phyloP scores from a whole-genome alignment of 139 green algal genomes.

The Coelastrella sp. region DNA sequence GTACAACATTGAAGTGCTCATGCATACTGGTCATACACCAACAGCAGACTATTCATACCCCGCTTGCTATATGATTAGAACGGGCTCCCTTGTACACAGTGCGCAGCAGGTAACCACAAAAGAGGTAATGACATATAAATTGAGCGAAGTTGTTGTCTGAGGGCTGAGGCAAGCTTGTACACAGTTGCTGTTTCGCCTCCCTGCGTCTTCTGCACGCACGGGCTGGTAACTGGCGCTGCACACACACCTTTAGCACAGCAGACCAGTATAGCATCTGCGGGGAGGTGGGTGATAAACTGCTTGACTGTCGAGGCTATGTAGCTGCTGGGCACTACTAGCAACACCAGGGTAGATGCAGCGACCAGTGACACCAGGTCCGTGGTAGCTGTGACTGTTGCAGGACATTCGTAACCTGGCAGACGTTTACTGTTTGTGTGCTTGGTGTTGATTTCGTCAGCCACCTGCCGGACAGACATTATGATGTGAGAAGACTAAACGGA shows the following conservation, averaged over 20 bases:
- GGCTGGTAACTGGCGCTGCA: no score
- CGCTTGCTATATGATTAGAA: no score
- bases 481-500: not conserved
- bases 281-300: not conserved
- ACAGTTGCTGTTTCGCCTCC: no score
- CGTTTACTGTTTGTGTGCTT: constrained; percentile 33
- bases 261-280: constrained; percentile 19
- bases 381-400: not conserved
- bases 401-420: constrained; percentile 15
- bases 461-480: constrained; percentile 8
- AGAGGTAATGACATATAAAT: not conserved
- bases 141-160: not conserved
- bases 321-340: constrained; percentile 14
- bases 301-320: constrained; percentile 18
- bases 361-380: constrained; percentile 17
- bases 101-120: not conserved
- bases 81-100: not conserved
- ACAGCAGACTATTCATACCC: no score
- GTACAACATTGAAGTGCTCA: not conserved
- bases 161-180: no score
- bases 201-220: no score
- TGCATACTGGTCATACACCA: not conserved
- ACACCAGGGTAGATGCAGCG: not conserved
- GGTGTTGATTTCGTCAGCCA: constrained; percentile 38
- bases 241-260: constrained; percentile 31